Evolutionary conservation across 768 basidiomycete genomes (phyloP), one percentile per base, ranked within the genome.

Genomic region (Rhodotorula toruloides): DNA sequence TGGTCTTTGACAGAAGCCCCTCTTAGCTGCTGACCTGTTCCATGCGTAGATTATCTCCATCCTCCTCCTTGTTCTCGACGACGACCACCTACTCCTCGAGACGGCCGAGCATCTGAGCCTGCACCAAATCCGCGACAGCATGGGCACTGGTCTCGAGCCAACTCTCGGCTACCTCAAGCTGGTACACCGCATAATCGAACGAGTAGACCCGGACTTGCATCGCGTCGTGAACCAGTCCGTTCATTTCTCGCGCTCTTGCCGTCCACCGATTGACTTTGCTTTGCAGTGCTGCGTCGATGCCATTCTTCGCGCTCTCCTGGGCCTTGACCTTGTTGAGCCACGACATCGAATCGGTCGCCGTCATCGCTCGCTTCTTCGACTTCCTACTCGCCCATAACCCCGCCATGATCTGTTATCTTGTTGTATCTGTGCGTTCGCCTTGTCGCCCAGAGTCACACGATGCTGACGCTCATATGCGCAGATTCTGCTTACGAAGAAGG

Each of bases 241-340:
- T 21, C 13, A 29, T 21, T 34, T 31, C 22, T 1, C 8, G 2
- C 17, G n/a, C 21, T 14, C 47, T 43, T 29, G 8, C 4, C 9
- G 14, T 46, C 37, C 25, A 40, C 22, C 27, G n/a, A 7, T 4
- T 9, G n/a, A 4, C 25, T 25, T 22, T 11, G 12, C 39, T 44
- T 4, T 19, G 25, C 40, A 76, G 73, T 39, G 77, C 77, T 16
- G 77, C 78, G 0, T 77, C 78, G 14, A 72, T 80, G 21, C 80
- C 80, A 0, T 80, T 79, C 74, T 81, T 81, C 63, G 78, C 80
- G 1, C 72, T 81, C 2, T 80, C 79, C 2, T 80, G 79, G 79
- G 76, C 79, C 1, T 68, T 81, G 6, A 79, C 79, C 17, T 71
- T 81, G 22, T 78, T 81, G 68, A 76, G 77, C 9, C 80, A 81